Percentiles rank a stretch among this genome's conserved stretches.
Conservation (phyloP, 495 filamentous ascomycete genomes). For the Filosporella fistucella region DNA sequence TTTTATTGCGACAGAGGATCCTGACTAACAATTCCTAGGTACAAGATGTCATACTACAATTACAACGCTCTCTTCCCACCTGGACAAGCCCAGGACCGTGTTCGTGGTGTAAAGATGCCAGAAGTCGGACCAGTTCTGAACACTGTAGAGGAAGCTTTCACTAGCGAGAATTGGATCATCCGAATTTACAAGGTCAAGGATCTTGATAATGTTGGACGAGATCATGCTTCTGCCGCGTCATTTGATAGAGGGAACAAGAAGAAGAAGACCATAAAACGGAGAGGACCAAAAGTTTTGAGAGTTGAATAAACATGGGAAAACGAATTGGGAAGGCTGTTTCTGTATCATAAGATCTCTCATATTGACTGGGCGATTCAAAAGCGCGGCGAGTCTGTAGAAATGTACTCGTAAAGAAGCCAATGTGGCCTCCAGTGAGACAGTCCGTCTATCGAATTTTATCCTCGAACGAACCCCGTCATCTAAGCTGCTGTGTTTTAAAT, state of each 20-base stretch:
- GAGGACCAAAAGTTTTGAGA: slow-evolving; percentile 74
- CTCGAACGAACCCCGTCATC: no score
- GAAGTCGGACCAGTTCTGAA: slow-evolving; percentile 80
- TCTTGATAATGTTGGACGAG: slow-evolving; percentile 90
- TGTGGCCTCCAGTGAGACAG: slow-evolving; percentile 14
- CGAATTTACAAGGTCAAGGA: slow-evolving; percentile 99
- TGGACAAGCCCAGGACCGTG: slow-evolving; percentile 88
- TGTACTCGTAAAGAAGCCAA: slow-evolving; percentile 16
- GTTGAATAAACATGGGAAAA: slow-evolving; percentile 57
- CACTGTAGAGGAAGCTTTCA: slow-evolving; percentile 94
- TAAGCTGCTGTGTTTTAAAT: no score
- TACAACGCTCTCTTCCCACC: slow-evolving; percentile 87
- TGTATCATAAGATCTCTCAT: slow-evolving; percentile 30
- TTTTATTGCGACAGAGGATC: neutral
- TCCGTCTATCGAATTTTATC: neutral
- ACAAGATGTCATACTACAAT: slow-evolving; percentile 99
- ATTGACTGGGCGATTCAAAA: slow-evolving; percentile 10
- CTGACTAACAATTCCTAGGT: slow-evolving; percentile 58
- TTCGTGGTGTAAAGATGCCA: slow-evolving; percentile 77
- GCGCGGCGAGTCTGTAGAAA: slow-evolving; percentile 15
- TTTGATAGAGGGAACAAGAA: slow-evolving; percentile 95
- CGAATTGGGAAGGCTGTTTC: slow-evolving; percentile 6
- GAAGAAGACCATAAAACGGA: slow-evolving; percentile 76
- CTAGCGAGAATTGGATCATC: slow-evolving; percentile 99
- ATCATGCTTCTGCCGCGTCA: slow-evolving; percentile 75